A percentile compares a stretch with the other conserved stretches of the same genome.
Conservation (phyloP, 495 filamentous ascomycete genomes). For the Penicillium tannophilum region DNA sequence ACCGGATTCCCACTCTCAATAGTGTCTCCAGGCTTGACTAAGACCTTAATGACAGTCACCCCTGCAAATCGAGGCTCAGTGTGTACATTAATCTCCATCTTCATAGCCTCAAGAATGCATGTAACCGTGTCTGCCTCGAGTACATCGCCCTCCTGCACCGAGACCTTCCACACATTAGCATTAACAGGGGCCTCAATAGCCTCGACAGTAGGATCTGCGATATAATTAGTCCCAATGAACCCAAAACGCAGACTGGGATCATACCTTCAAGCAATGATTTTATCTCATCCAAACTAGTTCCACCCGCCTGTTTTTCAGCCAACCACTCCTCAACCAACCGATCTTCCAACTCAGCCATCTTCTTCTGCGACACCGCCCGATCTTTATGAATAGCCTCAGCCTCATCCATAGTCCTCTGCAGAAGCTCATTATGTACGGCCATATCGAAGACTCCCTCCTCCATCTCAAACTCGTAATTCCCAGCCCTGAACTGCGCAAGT, state of each 20-base stretch:
- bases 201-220: slow-evolving; percentile 41
- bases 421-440: slow-evolving; percentile 51
- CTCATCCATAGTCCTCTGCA: slow-evolving; percentile 41
- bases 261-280: slow-evolving; percentile 44
- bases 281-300: slow-evolving; percentile 43
- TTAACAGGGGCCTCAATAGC: slow-evolving; percentile 35
- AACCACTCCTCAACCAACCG: slow-evolving; percentile 47
- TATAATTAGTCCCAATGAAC: neutral
- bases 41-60: neutral
- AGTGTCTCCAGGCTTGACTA: slow-evolving; percentile 2
- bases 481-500: slow-evolving; percentile 43
- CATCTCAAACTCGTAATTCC: slow-evolving; percentile 51
- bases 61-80: neutral
- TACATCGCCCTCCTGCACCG: slow-evolving; percentile 43
- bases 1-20: slow-evolving; percentile 3
- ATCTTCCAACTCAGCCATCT: slow-evolving; percentile 49
- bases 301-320: slow-evolving; percentile 48
- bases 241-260: neutral
- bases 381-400: slow-evolving; percentile 41
- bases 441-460: slow-evolving; percentile 55
- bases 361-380: slow-evolving; percentile 45
- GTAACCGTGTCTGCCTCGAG: slow-evolving; percentile 37
- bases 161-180: slow-evolving; percentile 62
- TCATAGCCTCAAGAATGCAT: slow-evolving; percentile 57
- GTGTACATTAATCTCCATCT: slow-evolving; percentile 41